These are phyloP conservation scores for Penicillium mononematosum DNA, from an alignment of 495 filamentous ascomycete species.

Conservation along the genomic window DNA sequence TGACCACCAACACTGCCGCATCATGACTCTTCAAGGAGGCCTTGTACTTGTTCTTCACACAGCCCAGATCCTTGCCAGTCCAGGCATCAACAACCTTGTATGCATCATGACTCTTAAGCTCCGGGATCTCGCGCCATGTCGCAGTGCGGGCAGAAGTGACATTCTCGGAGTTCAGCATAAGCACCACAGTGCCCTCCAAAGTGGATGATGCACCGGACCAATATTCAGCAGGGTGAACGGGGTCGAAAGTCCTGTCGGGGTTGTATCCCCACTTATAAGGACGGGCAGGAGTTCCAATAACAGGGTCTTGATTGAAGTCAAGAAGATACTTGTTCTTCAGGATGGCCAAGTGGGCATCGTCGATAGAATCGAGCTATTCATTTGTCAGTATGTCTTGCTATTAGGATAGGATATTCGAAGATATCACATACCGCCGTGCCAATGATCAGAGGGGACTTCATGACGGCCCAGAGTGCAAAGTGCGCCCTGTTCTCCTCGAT, in stretches of 20 bases:
- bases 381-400: conserved; percentile 7
- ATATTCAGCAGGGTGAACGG: conserved; percentile 58
- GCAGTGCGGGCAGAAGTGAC: conserved; percentile 40
- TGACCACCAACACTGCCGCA: conserved; percentile 46
- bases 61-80: conserved; percentile 51
- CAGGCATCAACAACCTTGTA: conserved; percentile 56
- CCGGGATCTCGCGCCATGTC: conserved; percentile 54
- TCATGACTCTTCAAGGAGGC: conserved; percentile 47
- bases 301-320: conserved; percentile 61
- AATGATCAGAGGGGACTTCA: conserved; percentile 59
- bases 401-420: conserved; percentile 3
- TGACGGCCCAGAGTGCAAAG: conserved; percentile 56
- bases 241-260: conserved; percentile 60
- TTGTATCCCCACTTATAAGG: conserved; percentile 69
- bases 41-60: conserved; percentile 37
- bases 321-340: conserved; percentile 60
- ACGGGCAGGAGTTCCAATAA: conserved; percentile 50
- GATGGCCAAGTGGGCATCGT: conserved; percentile 45
- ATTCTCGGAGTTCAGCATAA: conserved; percentile 53
- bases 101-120: conserved; percentile 37
- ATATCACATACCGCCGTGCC: conserved; percentile 46
- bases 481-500: conserved; percentile 48
- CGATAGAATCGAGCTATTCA: conserved; percentile 44
- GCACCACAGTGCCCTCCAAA: conserved; percentile 47
- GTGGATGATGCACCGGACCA: conserved; percentile 55